Percentiles rank a stretch among this genome's conserved stretches.
Conservation (phyloP, 2,329 filamentous ascomycete species). For the Talaromyces sp. region DNA sequence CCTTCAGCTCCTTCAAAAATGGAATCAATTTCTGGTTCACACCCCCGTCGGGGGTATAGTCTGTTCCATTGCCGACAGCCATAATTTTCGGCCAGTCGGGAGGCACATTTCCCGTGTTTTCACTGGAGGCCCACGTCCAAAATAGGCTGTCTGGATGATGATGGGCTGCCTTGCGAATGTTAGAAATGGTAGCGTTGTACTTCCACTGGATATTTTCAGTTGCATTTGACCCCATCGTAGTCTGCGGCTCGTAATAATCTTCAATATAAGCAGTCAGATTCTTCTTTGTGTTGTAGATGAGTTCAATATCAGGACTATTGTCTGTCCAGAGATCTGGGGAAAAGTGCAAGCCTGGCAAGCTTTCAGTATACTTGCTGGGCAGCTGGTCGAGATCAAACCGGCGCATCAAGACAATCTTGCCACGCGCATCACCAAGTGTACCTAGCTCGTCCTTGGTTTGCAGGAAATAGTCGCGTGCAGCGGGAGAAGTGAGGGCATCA, state of each 20-base stretch:
- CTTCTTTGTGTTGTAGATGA: constrained; percentile 36
- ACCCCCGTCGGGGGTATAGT: not conserved
- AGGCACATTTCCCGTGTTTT: constrained; percentile 34
- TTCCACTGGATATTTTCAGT: constrained; percentile 40
- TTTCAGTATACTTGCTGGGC: constrained; percentile 25
- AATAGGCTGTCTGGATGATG: constrained; percentile 35
- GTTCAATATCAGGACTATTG: constrained; percentile 34
- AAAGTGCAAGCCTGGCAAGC: constrained; percentile 44
- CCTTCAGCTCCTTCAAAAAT: constrained; percentile 31
- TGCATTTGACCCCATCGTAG: constrained; percentile 23
- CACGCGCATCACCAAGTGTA: constrained; percentile 29
- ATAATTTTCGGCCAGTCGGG: constrained; percentile 40
- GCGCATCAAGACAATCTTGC: constrained; percentile 39
- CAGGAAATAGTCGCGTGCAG: constrained; percentile 36
- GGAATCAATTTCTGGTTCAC: constrained; percentile 41
- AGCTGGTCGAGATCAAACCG: constrained; percentile 41
- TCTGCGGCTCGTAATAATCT: constrained; percentile 43
- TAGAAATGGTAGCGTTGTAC: constrained; percentile 35
- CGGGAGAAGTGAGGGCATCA: constrained; percentile 31
- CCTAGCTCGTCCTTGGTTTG: constrained; percentile 31
- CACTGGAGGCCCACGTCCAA: constrained; percentile 44
- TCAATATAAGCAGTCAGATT: constrained; percentile 43
- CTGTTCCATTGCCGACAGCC: constrained; percentile 38
- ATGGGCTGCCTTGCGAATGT: constrained; percentile 34
- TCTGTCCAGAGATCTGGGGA: constrained; percentile 40